phyloP scores from a whole-genome alignment of 306 rosid species.

The Ammopiptanthus mongolicus region DNA sequence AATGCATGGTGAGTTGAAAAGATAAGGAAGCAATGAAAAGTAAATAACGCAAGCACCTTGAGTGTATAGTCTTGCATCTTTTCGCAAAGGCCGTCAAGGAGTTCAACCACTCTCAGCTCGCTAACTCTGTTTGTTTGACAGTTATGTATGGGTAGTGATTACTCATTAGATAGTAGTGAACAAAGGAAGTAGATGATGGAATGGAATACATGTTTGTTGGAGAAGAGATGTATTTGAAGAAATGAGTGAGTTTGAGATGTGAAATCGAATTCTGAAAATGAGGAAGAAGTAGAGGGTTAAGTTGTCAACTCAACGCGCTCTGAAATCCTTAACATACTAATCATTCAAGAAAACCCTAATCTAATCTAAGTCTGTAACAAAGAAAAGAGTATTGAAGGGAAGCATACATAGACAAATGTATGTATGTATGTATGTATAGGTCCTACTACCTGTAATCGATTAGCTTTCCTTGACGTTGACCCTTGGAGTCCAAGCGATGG shows the following conservation, averaged over 20 bases:
- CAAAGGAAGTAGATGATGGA: too few species aligned
- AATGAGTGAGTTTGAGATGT: conserved; percentile 32
- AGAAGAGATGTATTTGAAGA: conserved; percentile 31
- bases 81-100: conserved; percentile 88
- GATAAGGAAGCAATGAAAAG: background rate
- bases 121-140: conserved; percentile 52
- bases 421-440: too few species aligned
- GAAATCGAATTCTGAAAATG: conserved; percentile 31
- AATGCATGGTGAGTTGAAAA: background rate
- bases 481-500: conserved; percentile 89
- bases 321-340: background rate
- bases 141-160: background rate
- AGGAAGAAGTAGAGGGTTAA: conserved; percentile 15
- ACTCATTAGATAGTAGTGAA: background rate
- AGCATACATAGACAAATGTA: too few species aligned
- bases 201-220: background rate
- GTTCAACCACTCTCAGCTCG: conserved; percentile 87
- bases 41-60: conserved; percentile 39
- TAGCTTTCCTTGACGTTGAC: conserved; percentile 87
- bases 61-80: conserved; percentile 95
- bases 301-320: background rate
- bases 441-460: conserved; percentile 98
- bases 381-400: background rate
- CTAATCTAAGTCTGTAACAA: too few species aligned
- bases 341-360: background rate